Conservation (phyloP, 768 basidiomycete genomes). For the Boletales sp. region DNA sequence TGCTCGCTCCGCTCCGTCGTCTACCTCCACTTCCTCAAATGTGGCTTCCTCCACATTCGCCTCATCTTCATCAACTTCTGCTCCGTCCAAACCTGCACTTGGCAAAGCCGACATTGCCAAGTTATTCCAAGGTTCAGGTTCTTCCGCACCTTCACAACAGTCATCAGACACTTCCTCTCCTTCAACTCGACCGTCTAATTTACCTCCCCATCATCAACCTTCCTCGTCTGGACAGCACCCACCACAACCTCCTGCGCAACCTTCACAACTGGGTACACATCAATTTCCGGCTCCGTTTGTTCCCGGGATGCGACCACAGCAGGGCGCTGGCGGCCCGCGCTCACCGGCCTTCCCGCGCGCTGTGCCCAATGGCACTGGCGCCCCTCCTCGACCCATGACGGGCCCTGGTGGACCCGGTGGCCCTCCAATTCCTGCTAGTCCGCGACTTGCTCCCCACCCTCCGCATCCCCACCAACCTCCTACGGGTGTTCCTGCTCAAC, state of each 20-base stretch:
- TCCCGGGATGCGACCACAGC: slow-evolving; percentile 44
- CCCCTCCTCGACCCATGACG: slow-evolving; percentile 44
- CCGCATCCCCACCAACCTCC: slow-evolving; percentile 49
- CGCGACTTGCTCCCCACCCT: slow-evolving; percentile 56
- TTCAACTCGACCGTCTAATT: slow-evolving; percentile 48
- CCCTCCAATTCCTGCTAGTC: slow-evolving; percentile 55
- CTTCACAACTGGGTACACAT: slow-evolving; percentile 42
- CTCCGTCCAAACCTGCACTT: slow-evolving; percentile 30
- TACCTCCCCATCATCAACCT: slow-evolving; percentile 45
- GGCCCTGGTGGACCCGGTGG: slow-evolving; percentile 51
- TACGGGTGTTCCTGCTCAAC: slow-evolving; percentile 45
- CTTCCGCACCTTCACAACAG: slow-evolving; percentile 43
- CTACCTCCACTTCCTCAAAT: slow-evolving; percentile 22
- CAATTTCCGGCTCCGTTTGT: slow-evolving; percentile 44
- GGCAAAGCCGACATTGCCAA: slow-evolving; percentile 38
- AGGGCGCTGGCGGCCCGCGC: slow-evolving; percentile 51
- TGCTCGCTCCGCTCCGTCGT: slow-evolving; percentile 23
- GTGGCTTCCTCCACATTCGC: slow-evolving; percentile 30
- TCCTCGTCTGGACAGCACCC: slow-evolving; percentile 36
- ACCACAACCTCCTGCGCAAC: slow-evolving; percentile 35
- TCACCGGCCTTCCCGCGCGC: slow-evolving; percentile 65
- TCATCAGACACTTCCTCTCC: slow-evolving; percentile 57
- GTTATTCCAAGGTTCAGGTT: slow-evolving; percentile 35
- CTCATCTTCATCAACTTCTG: slow-evolving; percentile 32
- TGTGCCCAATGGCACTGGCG: slow-evolving; percentile 56